phyloP scores from a whole-genome alignment of 208 protist genomes.

The Crithidia mellificae region DNA sequence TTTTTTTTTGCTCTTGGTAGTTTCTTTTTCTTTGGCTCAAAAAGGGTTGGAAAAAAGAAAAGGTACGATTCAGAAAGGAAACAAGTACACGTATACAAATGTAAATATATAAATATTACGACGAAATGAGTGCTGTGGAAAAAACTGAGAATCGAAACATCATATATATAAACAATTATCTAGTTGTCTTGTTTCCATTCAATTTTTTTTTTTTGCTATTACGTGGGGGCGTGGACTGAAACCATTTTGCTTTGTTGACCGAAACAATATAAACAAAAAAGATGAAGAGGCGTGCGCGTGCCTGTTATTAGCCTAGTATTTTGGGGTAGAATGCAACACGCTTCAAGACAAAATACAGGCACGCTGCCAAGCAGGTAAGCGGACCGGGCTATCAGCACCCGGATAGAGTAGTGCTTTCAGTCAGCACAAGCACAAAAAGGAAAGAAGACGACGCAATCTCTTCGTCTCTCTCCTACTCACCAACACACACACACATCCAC shows the following conservation, averaged over 20 bases:
- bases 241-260: not conserved
- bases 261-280: constrained; percentile 9
- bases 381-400: constrained; percentile 3
- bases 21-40: not conserved
- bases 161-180: no score
- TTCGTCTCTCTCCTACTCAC: not conserved
- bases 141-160: no score
- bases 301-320: not conserved
- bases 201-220: not conserved
- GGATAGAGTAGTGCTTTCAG: constrained; percentile 8
- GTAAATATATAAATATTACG: not conserved
- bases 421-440: constrained; percentile 7
- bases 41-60: not conserved
- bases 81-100: not conserved
- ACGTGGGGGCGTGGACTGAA: not conserved
- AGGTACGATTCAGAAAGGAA: not conserved
- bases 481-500: constrained; percentile 1
- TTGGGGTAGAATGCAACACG: not conserved
- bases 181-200: no score
- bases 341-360: not conserved
- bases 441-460: constrained; percentile 3
- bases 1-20: no score
- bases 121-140: no score
- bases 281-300: not conserved
- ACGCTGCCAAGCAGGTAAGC: constrained; percentile 20